phyloP scores from a whole-genome alignment of 1,284 basidiomycete species.

The Acaromyces ingoldii region DNA sequence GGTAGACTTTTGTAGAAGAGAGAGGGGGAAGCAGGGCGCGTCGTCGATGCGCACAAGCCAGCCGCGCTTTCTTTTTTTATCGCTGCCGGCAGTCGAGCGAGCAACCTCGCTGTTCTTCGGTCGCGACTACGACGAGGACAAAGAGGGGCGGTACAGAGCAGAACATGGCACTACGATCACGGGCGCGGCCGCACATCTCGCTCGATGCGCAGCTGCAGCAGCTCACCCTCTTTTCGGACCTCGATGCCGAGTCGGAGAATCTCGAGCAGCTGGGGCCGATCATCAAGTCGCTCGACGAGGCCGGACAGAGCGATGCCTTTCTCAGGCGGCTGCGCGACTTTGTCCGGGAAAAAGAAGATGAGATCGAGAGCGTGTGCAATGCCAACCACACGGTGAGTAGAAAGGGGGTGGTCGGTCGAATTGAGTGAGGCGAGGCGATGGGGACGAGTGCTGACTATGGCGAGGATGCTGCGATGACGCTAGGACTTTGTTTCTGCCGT shows the following conservation, averaged over 20 bases:
- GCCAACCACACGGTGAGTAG: not conserved
- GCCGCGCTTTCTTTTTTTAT: no score
- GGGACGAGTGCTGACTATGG: no score
- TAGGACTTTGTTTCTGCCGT: conserved; percentile 94
- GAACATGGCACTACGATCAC: conserved; percentile 5
- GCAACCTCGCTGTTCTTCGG: no score
- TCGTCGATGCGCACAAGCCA: no score
- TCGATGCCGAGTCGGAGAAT: conserved; percentile 45
- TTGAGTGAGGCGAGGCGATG: no score
- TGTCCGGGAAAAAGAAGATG: conserved; percentile 85
- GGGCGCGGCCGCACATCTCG: conserved; percentile 34
- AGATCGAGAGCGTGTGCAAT: conserved; percentile 68
- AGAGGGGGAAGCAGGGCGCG: no score
- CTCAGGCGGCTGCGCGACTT: conserved; percentile 78
- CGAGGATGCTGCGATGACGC: no score
- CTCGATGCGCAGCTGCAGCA: conserved; percentile 49
- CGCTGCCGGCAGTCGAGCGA: no score
- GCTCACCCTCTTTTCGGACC: conserved; percentile 47
- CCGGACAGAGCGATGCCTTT: conserved; percentile 83
- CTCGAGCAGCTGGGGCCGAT: conserved; percentile 51
- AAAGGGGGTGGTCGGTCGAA: not conserved
- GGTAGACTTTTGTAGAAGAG: no score
- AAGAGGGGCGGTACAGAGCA: no score
- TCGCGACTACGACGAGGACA: no score
- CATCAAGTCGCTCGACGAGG: conserved; percentile 67